Evolutionary conservation across 2,329 filamentous ascomycete species (phyloP).

Genomic region (Colletotrichum siamense): DNA sequence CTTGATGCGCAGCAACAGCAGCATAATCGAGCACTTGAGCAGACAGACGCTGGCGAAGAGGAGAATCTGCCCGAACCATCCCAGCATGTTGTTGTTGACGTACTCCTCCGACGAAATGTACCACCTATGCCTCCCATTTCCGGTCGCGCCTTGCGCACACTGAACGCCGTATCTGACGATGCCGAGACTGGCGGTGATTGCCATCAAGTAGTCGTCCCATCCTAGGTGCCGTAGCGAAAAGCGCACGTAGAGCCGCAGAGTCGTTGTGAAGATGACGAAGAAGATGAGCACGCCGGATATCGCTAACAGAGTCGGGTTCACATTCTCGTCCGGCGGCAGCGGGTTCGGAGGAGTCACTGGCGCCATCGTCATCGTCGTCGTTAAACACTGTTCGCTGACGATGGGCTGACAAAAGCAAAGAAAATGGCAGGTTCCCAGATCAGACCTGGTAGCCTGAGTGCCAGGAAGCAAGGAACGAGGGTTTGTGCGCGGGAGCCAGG

Average conservation of each 20-base stretch:
- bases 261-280: slow-evolving; percentile 36
- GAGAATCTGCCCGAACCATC: slow-evolving; percentile 44
- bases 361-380: slow-evolving; percentile 4
- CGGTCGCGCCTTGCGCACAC: slow-evolving; percentile 35
- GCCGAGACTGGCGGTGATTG: slow-evolving; percentile 32
- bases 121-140: slow-evolving; percentile 43
- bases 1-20: slow-evolving; percentile 47
- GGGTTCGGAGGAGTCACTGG: slow-evolving; percentile 32
- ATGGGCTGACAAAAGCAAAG: neutral
- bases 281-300: slow-evolving; percentile 36
- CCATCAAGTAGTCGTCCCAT: slow-evolving; percentile 44
- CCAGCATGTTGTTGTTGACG: slow-evolving; percentile 39
- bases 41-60: slow-evolving; percentile 44
- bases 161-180: slow-evolving; percentile 36
- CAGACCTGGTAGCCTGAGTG: neutral
- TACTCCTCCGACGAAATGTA: slow-evolving; percentile 37
- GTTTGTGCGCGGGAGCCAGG: neutral
- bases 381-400: neutral
- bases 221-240: slow-evolving; percentile 31
- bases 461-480: neutral
- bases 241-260: slow-evolving; percentile 36
- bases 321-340: slow-evolving; percentile 41
- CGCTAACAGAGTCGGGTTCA: slow-evolving; percentile 34
- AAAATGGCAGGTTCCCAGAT: neutral
- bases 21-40: slow-evolving; percentile 46